A percentile compares a stretch with the other conserved stretches of the same genome.
Conservation (phyloP, 345 rosid species). For the Barbarea vulgaris region DNA sequence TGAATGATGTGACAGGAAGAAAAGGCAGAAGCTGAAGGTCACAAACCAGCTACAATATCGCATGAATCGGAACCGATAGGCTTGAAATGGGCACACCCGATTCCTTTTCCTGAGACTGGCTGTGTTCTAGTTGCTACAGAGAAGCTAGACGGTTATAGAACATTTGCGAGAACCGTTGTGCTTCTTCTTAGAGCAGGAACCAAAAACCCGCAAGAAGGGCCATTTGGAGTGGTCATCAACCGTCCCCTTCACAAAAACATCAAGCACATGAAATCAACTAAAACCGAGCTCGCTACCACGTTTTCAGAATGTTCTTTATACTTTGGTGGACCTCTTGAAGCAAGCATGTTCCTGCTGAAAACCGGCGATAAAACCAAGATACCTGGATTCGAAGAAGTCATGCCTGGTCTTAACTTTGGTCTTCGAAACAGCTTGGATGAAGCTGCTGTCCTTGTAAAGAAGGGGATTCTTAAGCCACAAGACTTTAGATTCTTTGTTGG, state of each 20-base stretch:
- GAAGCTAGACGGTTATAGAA: conserved; percentile 81
- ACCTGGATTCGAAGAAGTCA: conserved; percentile 76
- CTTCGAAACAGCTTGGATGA: conserved; percentile 76
- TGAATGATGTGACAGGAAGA: conserved; percentile 37
- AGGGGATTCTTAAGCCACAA: conserved; percentile 72
- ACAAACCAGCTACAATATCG: conserved; percentile 45
- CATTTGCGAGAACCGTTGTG: conserved; percentile 87
- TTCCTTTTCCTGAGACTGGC: conserved; percentile 87
- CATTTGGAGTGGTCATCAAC: conserved; percentile 85
- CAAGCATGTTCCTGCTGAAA: conserved; percentile 76
- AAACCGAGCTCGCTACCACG: conserved; percentile 71
- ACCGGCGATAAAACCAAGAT: conserved; percentile 54
- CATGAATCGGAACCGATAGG: conserved; percentile 59
- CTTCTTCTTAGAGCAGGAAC: conserved; percentile 90
- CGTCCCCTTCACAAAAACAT: conserved; percentile 82
- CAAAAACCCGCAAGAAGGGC: conserved; percentile 85
- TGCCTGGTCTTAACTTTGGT: conserved; percentile 82
- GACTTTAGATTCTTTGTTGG: conserved; percentile 91
- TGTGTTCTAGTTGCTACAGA: conserved; percentile 94
- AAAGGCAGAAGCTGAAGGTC: conserved; percentile 57
- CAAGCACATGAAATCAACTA: conserved; percentile 76
- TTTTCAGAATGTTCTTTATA: conserved; percentile 81
- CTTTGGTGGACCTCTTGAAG: conserved; percentile 91
- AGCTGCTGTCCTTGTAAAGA: conserved; percentile 79
- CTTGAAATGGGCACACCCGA: conserved; percentile 92